These are phyloP conservation scores for Aciculosporium take DNA, from an alignment of 2,329 filamentous ascomycete genomes.

Conservation along the genomic window DNA sequence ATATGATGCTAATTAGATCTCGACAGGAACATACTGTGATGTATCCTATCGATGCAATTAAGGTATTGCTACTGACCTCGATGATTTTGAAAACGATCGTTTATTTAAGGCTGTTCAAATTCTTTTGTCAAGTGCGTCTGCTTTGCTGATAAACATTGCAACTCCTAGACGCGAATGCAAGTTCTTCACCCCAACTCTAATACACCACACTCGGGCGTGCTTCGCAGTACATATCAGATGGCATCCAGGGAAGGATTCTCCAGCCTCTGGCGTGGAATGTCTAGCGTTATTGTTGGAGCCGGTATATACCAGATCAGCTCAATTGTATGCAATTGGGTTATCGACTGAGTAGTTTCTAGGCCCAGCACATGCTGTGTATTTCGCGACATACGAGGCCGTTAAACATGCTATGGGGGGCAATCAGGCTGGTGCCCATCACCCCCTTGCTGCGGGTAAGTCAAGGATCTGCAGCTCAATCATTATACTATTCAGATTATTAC, in stretches of 20 bases:
- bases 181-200: constrained; percentile 72
- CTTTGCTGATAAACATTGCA: constrained; percentile 9
- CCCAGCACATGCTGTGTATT: constrained; percentile 94
- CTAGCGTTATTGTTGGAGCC: constrained; percentile 88
- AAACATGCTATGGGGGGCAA: constrained; percentile 96
- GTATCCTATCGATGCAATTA: constrained; percentile 96
- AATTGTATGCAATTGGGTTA: neutral
- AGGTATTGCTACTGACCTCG: constrained; percentile 41
- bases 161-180: constrained; percentile 82
- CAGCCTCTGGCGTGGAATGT: constrained; percentile 91
- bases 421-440: constrained; percentile 73
- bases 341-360: constrained; percentile 35
- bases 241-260: constrained; percentile 77
- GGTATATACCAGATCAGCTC: constrained; percentile 40
- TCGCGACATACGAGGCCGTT: constrained; percentile 92
- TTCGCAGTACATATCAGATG: constrained; percentile 86
- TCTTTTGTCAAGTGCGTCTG: neutral
- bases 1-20: constrained; percentile 8
- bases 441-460: constrained; percentile 70
- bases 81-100: neutral
- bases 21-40: constrained; percentile 89
- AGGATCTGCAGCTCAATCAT: neutral
- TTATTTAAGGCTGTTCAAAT: neutral
- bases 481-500: no score
- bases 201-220: constrained; percentile 75